Evolutionary conservation across 345 rosid species (phyloP).

Genomic region (Odontarrhena argentea): DNA sequence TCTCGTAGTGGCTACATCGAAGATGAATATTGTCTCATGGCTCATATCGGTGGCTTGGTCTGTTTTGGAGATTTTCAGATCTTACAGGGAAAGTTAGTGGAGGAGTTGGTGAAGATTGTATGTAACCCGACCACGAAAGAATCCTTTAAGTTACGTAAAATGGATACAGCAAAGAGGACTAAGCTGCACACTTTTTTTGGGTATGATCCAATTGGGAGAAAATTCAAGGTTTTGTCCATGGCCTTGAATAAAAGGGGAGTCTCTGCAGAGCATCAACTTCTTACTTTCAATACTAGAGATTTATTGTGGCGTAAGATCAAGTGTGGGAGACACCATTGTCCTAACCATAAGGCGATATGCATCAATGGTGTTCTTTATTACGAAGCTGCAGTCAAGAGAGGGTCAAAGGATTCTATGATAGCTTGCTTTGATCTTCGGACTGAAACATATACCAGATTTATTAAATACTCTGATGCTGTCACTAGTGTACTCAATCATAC

Average conservation of each 20-base stretch:
- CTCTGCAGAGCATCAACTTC: background rate
- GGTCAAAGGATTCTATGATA: no score
- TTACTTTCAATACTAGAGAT: background rate
- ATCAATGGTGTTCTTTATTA: constrained; percentile 15
- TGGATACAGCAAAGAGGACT: background rate
- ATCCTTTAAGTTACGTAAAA: background rate
- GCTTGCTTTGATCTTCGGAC: constrained; percentile 7
- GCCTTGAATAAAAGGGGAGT: background rate
- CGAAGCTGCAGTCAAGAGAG: background rate
- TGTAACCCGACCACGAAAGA: constrained; percentile 10
- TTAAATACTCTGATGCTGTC: background rate
- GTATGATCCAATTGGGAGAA: background rate
- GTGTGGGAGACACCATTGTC: background rate
- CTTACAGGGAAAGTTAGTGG: background rate
- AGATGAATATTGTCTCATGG: no score
- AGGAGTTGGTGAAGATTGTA: background rate
- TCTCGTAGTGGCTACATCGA: background rate
- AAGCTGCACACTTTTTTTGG: background rate
- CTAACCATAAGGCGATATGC: background rate
- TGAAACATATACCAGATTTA: background rate
- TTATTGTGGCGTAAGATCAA: constrained; percentile 2
- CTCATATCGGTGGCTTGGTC: background rate
- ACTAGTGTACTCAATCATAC: background rate
- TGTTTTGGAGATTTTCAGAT: background rate
- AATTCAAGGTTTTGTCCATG: constrained; percentile 1